These are phyloP conservation scores for Fraxinus xanthoxyloides DNA, from an alignment of 305 asterid species.

Conservation along the genomic window DNA sequence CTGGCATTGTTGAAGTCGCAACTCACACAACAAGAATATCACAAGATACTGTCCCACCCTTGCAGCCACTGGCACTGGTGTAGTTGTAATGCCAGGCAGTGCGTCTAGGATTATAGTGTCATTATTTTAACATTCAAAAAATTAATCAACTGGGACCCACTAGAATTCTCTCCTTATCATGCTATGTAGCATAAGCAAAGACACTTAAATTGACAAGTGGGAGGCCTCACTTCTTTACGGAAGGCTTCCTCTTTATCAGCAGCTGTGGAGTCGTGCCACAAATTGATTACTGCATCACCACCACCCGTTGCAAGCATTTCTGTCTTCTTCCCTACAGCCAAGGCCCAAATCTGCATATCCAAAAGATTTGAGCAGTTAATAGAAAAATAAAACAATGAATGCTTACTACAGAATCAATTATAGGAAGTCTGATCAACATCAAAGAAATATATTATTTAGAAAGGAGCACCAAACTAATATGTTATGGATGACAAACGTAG, in stretches of 20 bases:
- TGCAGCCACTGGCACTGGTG: not conserved
- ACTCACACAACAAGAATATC: not conserved
- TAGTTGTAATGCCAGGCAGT: not conserved
- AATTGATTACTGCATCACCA: slow-evolving; percentile 70
- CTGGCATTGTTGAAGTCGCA: not conserved
- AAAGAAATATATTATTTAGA: not conserved
- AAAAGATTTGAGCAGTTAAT: slow-evolving; percentile 7
- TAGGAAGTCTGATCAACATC: not conserved
- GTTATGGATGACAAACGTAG: not conserved
- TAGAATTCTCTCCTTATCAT: not conserved
- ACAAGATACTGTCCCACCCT: not conserved
- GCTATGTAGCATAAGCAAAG: not conserved
- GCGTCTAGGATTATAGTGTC: not conserved
- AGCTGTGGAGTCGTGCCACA: slow-evolving; percentile 81
- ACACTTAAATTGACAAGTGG: slow-evolving; percentile 11
- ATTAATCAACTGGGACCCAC: not conserved
- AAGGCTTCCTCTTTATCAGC: slow-evolving; percentile 77
- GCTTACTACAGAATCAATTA: not conserved
- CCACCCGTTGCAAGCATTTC: slow-evolving; percentile 87
- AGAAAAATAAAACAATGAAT: not conserved
- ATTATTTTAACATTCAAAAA: not conserved
- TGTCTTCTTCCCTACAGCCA: slow-evolving; percentile 72
- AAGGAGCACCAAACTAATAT: not conserved
- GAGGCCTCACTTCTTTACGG: slow-evolving; percentile 61
- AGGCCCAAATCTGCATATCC: slow-evolving; percentile 68